Base-by-base conservation (phyloP, 2,329 filamentous ascomycete genomes). In the Penicillium sp. region DNA sequence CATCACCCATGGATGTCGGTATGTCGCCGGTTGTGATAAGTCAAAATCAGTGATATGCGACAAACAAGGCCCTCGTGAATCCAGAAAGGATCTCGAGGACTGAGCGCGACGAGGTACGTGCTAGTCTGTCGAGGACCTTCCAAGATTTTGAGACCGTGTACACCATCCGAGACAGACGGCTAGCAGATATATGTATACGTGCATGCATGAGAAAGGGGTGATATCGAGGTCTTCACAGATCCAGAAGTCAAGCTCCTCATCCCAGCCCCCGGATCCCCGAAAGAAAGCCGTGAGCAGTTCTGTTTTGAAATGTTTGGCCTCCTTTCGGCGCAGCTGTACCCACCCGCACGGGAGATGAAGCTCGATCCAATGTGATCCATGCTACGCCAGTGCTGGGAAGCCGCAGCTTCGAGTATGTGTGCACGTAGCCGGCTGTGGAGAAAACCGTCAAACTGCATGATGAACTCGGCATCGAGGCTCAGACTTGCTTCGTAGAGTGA, bases 131-230 rank as follows among this genome's bases (percentile, higher is more conserved):
- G 49, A 63, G 51, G 59, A 49, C 40, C 9, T 43, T 40, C 16
- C 44, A 18, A 18, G 18, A 18, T 27, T 27, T 27, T 57, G 54
- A 57, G 51, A 8, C 54, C 58, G 49, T 56, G 55, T 59, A 52
- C 55, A 31, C 45, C 60, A 64, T 57, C 63, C 61, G 63, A 64
- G 63, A 65, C 61, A 65, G 58, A 57, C 46, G 43, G 53, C 22
- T 49, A 32, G 43, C 31, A 49, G 38, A 48, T 55, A 54, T 55
- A 57, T 61, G 52, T 56, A 54, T 31, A 40, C 16, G 45, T 58
- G 42, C 27, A 52, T 58, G 47, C 50, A 55, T 29, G 36, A 49
- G 21, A 52, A 39, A 40, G 10, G 32, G 42, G 38, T n/a, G 21
- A 3, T 36, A 52, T 53, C 54, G 38, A 44, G 46, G 21, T 13